Conservation (phyloP, 2,329 filamentous ascomycete species). For the Fusarium sp. region DNA sequence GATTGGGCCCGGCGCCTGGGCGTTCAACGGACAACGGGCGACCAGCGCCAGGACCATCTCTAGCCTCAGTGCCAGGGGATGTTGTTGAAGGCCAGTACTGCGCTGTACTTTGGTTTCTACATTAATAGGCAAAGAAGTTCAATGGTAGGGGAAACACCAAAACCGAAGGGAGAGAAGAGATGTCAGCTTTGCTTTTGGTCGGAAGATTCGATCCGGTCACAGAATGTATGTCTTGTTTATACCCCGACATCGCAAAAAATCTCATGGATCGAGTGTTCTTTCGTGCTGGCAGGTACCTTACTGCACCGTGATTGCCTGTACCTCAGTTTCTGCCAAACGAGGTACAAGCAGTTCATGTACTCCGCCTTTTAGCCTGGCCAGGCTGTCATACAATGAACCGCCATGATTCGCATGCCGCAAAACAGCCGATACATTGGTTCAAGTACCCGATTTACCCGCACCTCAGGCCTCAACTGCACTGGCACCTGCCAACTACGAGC, state of each 20-base stretch:
- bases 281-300: conserved; percentile 5
- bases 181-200: not conserved
- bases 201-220: conserved; percentile 7
- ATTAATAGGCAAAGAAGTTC: not conserved
- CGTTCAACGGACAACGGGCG: conserved; percentile 38
- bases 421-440: not conserved
- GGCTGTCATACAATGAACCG: not conserved
- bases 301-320: conserved; percentile 9
- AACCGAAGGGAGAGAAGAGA: not conserved
- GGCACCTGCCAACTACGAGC: conserved; percentile 38
- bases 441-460: conserved; percentile 18
- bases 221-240: conserved; percentile 18
- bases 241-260: not conserved
- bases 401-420: not conserved
- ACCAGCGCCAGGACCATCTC: conserved; percentile 24
- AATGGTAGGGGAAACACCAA: not conserved
- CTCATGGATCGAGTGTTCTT: not conserved
- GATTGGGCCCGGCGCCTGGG: conserved; percentile 30
- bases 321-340: not conserved
- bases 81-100: not conserved
- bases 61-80: conserved; percentile 7
- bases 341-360: conserved; percentile 29
- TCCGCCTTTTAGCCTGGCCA: conserved; percentile 22
- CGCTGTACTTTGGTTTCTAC: not conserved
- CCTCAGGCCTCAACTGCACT: conserved; percentile 23